Percentiles rank a stretch among this genome's conserved stretches.
Conservation (phyloP, 495 filamentous ascomycete species). For the Hypoxylon lienhwacheense region DNA sequence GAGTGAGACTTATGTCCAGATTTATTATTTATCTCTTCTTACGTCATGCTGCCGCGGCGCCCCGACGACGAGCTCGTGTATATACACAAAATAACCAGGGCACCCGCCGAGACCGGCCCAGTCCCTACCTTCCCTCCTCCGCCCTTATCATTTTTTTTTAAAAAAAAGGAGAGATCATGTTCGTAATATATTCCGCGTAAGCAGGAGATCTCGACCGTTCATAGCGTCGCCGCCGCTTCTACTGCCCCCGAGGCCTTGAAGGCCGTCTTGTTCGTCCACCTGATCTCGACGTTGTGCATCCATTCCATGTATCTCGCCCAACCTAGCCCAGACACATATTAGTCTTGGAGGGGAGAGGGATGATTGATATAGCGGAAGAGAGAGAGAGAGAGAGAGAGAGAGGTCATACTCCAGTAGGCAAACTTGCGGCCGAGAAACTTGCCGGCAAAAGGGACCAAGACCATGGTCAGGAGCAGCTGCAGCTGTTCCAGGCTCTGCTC, state of each 20-base stretch:
- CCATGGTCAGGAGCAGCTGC: conserved; percentile 89
- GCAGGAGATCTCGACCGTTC: conserved; percentile 33
- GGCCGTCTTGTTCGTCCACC: conserved; percentile 51
- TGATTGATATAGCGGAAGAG: no score
- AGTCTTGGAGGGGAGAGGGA: conserved; percentile 3
- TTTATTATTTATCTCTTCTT: background rate
- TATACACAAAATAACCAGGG: conserved; percentile 3
- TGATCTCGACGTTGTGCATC: conserved; percentile 57
- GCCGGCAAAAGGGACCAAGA: conserved; percentile 86
- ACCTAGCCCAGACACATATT: conserved; percentile 38
- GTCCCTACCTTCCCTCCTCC: no score
- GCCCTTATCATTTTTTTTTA: no score
- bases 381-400: no score
- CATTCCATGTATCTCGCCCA: conserved; percentile 63
- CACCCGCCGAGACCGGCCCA: no score
- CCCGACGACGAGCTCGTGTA: conserved; percentile 3
- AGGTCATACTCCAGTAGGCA: conserved; percentile 86
- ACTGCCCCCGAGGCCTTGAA: conserved; percentile 71
- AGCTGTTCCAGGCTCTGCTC: conserved; percentile 89
- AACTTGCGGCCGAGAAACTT: conserved; percentile 92
- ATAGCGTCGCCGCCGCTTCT: conserved; percentile 71
- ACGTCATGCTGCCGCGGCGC: background rate
- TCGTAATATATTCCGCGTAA: conserved; percentile 3
- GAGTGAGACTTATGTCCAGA: background rate
- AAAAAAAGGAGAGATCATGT: conserved; percentile 14